Evolutionary conservation across 139 green algal genomes (phyloP), one percentile per base, ranked within the genome.

Genomic region (Pseudopediastrum boryanum): DNA sequence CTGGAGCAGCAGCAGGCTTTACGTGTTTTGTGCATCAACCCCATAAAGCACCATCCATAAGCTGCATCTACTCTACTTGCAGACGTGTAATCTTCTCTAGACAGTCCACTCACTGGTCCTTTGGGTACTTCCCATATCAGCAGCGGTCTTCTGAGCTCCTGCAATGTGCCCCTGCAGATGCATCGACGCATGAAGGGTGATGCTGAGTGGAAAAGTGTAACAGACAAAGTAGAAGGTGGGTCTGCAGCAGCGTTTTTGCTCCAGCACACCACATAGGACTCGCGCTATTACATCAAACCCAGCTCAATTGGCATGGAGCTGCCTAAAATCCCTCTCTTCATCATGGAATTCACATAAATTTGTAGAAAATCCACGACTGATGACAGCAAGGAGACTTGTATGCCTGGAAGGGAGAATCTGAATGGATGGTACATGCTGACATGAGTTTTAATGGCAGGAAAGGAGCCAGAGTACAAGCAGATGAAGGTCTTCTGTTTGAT

Each of bases 161-260:
- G n/a, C n/a, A n/a, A n/a, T n/a, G n/a, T n/a, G n/a, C n/a, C n/a
- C n/a, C 12, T 77, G 59, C 87, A 94, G 89, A 77, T 78, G 10
- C 88, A 95, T 76, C 58, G 91, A 6, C 79, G 85, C n/a, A 95
- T 96, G 92, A 94, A 92, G 80, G 85, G 86, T 0, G 87, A 94
- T 56, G 59, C 75, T 0, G 90, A 93, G 38, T 97, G 92, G 92
- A 83, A 93, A 19, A 67, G 70, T 0, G 35, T 96, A 3, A 90
- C 91, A 6, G 48, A 33, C 0, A 93, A 93, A 58, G 73, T 95
- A 0, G 54, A 73, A 19, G 81, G 81, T 87, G 38, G 41, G 80
- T 41, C 31, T 19, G 1, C 31, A 36, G 29, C 48, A 67, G 25
- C 44, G 46, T n/a, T 46, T 31, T 35, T 46, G 59, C 59, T 46